A percentile compares a stretch with the other conserved stretches of the same genome.
phyloP scores from a whole-genome alignment of 2,329 filamentous ascomycete species.

The Fusarium mundagurra region DNA sequence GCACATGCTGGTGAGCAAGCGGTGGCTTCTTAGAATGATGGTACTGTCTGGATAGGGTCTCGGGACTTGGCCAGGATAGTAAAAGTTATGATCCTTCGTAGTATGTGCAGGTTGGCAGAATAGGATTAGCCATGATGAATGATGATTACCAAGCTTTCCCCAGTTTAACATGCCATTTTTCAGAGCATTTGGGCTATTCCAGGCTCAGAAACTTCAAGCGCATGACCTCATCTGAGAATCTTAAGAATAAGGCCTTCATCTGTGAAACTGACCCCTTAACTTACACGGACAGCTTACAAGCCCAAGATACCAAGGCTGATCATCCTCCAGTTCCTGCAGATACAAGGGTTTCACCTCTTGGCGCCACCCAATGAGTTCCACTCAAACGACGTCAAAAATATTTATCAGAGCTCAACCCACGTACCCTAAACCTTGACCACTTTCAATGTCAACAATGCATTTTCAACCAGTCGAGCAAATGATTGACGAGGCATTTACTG shows the following conservation, averaged over 20 bases:
- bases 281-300: background rate
- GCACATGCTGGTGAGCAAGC: slow-evolving; percentile 14
- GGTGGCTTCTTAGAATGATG: slow-evolving; percentile 7
- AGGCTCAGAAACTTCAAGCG: background rate
- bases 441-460: slow-evolving; percentile 43
- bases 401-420: background rate
- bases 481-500: slow-evolving; percentile 42
- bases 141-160: slow-evolving; percentile 6
- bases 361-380: slow-evolving; percentile 5
- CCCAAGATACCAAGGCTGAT: background rate
- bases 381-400: slow-evolving; percentile 8
- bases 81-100: background rate
- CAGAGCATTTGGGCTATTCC: background rate
- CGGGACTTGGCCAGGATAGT: slow-evolving; percentile 4
- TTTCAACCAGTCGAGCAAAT: slow-evolving; percentile 47
- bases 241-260: background rate
- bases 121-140: slow-evolving; percentile 2
- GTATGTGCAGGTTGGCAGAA: background rate
- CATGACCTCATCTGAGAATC: background rate
- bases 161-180: background rate
- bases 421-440: slow-evolving; percentile 17
- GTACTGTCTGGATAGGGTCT: background rate
- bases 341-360: slow-evolving; percentile 14
- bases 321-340: background rate
- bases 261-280: background rate